phyloP scores from a whole-genome alignment of 805 yeast genomes.

The Nakazawaea peltata region DNA sequence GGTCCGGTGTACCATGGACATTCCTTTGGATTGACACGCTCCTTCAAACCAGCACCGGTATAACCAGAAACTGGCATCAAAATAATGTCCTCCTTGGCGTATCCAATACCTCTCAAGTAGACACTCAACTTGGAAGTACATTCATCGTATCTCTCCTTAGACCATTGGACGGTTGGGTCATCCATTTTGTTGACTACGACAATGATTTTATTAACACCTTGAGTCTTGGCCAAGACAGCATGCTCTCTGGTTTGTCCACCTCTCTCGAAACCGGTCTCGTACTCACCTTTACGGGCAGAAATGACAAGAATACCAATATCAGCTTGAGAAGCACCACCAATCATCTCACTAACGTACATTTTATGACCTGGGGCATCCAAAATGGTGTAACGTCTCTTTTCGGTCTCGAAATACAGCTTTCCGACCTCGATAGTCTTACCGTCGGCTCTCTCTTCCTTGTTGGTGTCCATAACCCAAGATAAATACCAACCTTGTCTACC shows the following conservation, averaged over 20 bases:
- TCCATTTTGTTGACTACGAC: slow-evolving; percentile 98
- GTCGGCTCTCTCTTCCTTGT: slow-evolving; percentile 96
- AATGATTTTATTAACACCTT: slow-evolving; percentile 90
- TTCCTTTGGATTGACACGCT: slow-evolving; percentile 56
- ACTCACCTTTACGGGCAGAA: slow-evolving; percentile 98
- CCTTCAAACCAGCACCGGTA: slow-evolving; percentile 96
- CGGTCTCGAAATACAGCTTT: slow-evolving; percentile 95
- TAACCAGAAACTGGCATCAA: slow-evolving; percentile 98
- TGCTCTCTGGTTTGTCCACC: slow-evolving; percentile 99
- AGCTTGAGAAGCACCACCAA: slow-evolving; percentile 99
- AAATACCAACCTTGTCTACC: slow-evolving; percentile 99
- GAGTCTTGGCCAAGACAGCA: slow-evolving; percentile 94
- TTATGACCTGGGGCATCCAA: slow-evolving; percentile 99
- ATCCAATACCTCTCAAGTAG: slow-evolving; percentile 86
- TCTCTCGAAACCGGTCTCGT: slow-evolving; percentile 97
- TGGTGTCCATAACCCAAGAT: slow-evolving; percentile 99
- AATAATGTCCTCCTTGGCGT: slow-evolving; percentile 75
- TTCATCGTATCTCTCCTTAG: slow-evolving; percentile 92
- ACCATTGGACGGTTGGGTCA: slow-evolving; percentile 95
- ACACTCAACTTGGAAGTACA: slow-evolving; percentile 75
- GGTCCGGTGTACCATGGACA: slow-evolving; percentile 97
- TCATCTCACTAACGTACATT: slow-evolving; percentile 98
- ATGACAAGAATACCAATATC: slow-evolving; percentile 97
- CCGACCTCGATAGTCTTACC: slow-evolving; percentile 99
- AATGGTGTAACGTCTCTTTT: slow-evolving; percentile 94